Evolutionary conservation across 331 rosid genomes (phyloP), one percentile per base, ranked within the genome.

Genomic region (Quercus lobata): DNA sequence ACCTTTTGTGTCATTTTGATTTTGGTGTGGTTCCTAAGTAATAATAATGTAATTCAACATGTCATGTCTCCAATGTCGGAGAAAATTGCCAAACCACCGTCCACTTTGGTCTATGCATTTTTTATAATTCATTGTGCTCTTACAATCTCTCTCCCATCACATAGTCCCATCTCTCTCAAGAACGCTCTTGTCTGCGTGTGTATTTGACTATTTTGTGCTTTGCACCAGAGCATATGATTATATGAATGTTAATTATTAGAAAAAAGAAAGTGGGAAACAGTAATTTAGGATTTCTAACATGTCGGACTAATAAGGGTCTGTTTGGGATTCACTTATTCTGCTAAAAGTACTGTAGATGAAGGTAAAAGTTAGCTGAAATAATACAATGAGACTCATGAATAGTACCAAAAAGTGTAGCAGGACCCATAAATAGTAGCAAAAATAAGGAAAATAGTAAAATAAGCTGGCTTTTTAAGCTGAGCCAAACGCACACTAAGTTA

Each of bases 41-140:
- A 84, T 57, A 76, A 79, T 84, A 72, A 74, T 7, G 57, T 75
- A 70, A 63, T 21, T 84, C 82, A 87, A 86, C 88, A 60, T 86
- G 89, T 80, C 79, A 55, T 75, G 90, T 86, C 82, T 72, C 79
- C 27, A 52, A 10, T 76, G 60, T 74, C 41, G 34, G 24, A 34
- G 25, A 76, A 81, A 73, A 30, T 77, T 58, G 81, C 79, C 90
- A 90, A 86, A 79, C 86, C 88, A 79, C 86, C 88, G 85, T 77
- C 88, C 83, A 77, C 4, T 41, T 2, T 5, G 63, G 75, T 17
- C 32, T 2, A 66, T 17, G 19, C 46, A 17, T 17, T 19, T 69
- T 69, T 21, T 12, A 7, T 34, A 12, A n/a, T 69, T 19, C n/a
- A 34, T 11, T 9, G 54, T 11, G 73, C 7, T 41, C 32, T 11